Evolutionary conservation across 2,329 filamentous ascomycete genomes (phyloP), one percentile per base, ranked within the genome.

Genomic region (Beauveria pseudobassiana): DNA sequence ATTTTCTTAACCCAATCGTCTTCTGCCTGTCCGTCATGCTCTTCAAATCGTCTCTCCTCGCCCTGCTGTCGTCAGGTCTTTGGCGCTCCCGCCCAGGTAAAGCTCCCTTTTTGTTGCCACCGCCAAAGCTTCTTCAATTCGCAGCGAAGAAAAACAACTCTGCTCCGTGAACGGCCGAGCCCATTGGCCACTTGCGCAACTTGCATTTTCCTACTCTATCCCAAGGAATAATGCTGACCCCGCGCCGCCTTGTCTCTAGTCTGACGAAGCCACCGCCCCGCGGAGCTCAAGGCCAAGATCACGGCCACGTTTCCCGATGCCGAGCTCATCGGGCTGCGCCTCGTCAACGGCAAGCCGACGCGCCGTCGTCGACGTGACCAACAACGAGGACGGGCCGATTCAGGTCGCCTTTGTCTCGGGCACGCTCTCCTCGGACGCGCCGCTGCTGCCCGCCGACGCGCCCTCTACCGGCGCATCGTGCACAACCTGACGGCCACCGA

Each of bases 261-360:
- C 34, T n/a, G n/a, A 66, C 26, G 66, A 63, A 53, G 67, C 68
- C 57, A 63, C 65, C 54, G 67, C 68, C 67, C 67, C 18, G 68
- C 66, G 62, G 66, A 62, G 63, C 74, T 89, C 69, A 84, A 86
- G 65, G 86, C 89, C 74, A 83, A 87, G 60, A 77, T 88, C 68
- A 81, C 82, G 67, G 82, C 87, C 63, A 80, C 80, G 74, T 84
- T 86, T 79, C 77, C 84, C 76, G 80, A 88, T 72, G 74, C 87
- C 79, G 91, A 96, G 79, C 87, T 96, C 76, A 95, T 97, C 69
- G 95, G 93, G 70, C 87, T 98, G 69, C 96, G 96, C 84, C 87
- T 98, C 68, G 85, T 98, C 80, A 99, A 99, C 74, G 91, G 92
- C 71, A 87, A 88, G 67, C 86, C 91, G 48, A 96, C 92, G 65